Evolutionary conservation across 768 basidiomycete genomes (phyloP).

Genomic region (Lenzites betulinus): DNA sequence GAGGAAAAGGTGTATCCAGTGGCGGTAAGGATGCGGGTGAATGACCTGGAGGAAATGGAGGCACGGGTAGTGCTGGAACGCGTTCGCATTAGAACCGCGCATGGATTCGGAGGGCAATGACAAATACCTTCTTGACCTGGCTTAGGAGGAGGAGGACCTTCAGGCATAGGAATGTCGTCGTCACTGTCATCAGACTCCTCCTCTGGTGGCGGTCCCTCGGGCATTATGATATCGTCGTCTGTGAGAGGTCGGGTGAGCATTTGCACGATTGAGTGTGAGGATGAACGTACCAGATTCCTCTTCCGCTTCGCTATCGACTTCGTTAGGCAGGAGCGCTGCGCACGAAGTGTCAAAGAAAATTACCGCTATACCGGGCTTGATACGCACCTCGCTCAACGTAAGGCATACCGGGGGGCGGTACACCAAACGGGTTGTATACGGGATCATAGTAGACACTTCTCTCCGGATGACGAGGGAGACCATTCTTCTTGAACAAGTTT

Average conservation of each 20-base stretch:
- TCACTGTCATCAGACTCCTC: conserved; percentile 57
- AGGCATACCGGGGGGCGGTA: conserved; percentile 96
- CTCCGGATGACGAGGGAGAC: conserved; percentile 87
- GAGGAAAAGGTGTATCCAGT: not conserved
- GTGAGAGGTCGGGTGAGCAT: not conserved
- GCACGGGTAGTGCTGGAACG: not conserved
- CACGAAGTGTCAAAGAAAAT: not conserved
- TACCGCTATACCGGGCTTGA: not conserved
- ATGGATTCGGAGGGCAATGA: not conserved
- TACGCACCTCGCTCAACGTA: conserved; percentile 83
- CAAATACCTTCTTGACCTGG: conserved; percentile 19
- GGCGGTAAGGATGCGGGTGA: conserved; percentile 24
- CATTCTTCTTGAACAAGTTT: conserved; percentile 79
- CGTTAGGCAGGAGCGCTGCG: conserved; percentile 61
- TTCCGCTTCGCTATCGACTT: conserved; percentile 66
- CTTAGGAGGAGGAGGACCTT: conserved; percentile 62
- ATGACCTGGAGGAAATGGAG: conserved; percentile 33
- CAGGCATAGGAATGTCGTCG: conserved; percentile 89
- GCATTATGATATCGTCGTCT: conserved; percentile 69
- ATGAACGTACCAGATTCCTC: conserved; percentile 38
- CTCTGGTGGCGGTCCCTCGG: conserved; percentile 63
- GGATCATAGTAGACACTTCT: conserved; percentile 91
- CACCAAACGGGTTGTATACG: conserved; percentile 91
- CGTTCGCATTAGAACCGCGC: not conserved
- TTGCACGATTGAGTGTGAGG: not conserved